Conservation (phyloP, 2,329 filamentous ascomycete species). For the Beauveria bassiana region DNA sequence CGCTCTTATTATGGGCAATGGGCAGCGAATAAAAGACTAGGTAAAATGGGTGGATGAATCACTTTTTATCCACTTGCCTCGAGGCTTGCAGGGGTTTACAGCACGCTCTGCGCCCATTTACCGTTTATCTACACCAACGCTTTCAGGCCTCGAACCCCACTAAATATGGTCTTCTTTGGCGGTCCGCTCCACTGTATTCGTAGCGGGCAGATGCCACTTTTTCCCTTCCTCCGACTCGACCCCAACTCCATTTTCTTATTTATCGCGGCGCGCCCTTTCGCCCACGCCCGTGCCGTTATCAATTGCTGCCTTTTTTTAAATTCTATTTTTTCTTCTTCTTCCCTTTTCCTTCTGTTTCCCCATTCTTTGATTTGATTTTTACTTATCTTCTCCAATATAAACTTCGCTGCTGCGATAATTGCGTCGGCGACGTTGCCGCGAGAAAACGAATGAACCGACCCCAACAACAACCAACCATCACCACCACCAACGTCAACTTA, state of each 20-base stretch:
- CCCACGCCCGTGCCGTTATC: no score
- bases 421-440: not conserved
- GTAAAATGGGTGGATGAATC: no score
- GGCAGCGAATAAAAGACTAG: no score
- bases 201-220: not conserved
- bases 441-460: not conserved
- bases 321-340: not conserved
- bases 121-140: not conserved
- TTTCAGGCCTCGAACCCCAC: not conserved
- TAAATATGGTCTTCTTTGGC: not conserved
- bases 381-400: not conserved
- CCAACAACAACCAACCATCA: not conserved
- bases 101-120: not conserved
- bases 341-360: not conserved
- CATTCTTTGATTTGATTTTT: not conserved
- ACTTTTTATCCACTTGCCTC: no score
- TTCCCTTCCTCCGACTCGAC: not conserved
- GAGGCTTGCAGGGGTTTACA: not conserved
- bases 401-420: not conserved
- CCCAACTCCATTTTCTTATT: not conserved
- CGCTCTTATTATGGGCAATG: no score
- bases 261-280: not conserved
- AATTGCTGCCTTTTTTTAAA: no score
- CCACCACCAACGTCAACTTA: not conserved
- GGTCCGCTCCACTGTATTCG: not conserved